Base-by-base conservation (phyloP, 352 stramenopile genomes). In the Stramenopiles sp. region DNA sequence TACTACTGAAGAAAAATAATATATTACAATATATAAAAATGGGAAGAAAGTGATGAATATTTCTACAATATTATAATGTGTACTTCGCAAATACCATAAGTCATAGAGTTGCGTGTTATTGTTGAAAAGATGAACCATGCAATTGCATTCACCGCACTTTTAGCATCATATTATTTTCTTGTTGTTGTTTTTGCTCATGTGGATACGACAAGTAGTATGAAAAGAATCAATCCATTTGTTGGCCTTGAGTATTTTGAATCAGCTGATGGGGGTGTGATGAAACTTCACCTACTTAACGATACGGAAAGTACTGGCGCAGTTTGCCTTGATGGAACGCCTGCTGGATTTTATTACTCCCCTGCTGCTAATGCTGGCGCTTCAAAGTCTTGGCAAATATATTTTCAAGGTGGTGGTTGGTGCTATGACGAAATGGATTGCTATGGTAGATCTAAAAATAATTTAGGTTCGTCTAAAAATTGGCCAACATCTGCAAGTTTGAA, bases 321-420 rank as follows among this genome's bases (percentile, higher is more conserved):
- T 31, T 76, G 65, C 13, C 31, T 76, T 31, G 65, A 76, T 76
- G 65, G 65, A 33, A 33, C 65, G 7, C 65, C 65, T 76, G 30
- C 65, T 76, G 65, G 65, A 7, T 33, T 76, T 31, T 76, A 76
- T 76, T 76, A 33, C 31, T 33, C 30, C 30, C 30, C 30, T 31
- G 65, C 65, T 33, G 65, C 65, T 33, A 33, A 7, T 33, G 65
- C 30, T 4, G 65, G 13, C 7, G 65, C 30, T 1, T 33, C 30
- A 1, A 76, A 76, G 30, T 33, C 30, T 33, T 76, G 65, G 65
- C 30, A 33, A 76, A 76, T 76, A 33, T 76, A 76, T 76, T 76
- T 76, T 33, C 65, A 76, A 7, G 65, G 65, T 33, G 65, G 65
- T 20, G 65, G 65, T 4, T 76, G 65, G 65, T 76, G 65, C 65